Base-by-base conservation (phyloP, 306 rosid species). In the Urtica urens region DNA sequence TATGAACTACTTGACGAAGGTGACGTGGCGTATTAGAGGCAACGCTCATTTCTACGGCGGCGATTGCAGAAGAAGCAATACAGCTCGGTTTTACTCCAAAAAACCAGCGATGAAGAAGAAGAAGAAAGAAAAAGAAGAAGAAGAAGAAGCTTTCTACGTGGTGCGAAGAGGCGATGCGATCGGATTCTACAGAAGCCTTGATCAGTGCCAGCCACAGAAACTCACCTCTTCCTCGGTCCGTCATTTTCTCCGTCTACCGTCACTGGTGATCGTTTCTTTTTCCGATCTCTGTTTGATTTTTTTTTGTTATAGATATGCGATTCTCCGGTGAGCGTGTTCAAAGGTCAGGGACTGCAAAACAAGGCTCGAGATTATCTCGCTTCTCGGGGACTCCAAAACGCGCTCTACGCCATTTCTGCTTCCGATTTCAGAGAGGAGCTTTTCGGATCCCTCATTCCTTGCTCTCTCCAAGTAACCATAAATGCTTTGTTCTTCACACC, bases 311-410 rank as follows among this genome's bases (percentile, higher is more conserved):
- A 88, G 95, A 76, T 88, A 65, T 81, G 76, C 40, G 74, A 81
- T 71, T 93, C 83, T 73, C 95, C 95, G 8, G 93, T 76, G 41
- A 81, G 90, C 71, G 95, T 84, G 61, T 84, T 63, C 68, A 90
- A 90, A 69, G 95, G 95, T 17, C 53, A 70, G 64, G 59, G 71
- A 16, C 67, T 90, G 74, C 60, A 86, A 3, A 75, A 77, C 65
- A 86, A 84, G 11, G 59, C 85, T 1, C 79, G 71, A 68, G 87
- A 81, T 4, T 75, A 77, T 71, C 95, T 90, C 50, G 55, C 51
- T 29, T 53, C 92, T 0, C 67, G 58, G 28, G 97, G 97, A 51
- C 87, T 90, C 17, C 74, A 75, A 69, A 77, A 79, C 71, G 92
- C 95, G 16, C 18, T 84, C 22, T 90, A 90, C 72, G 81, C 95